phyloP scores from a whole-genome alignment of 352 stramenopile genomes.

The Phytophthora brassicae region DNA sequence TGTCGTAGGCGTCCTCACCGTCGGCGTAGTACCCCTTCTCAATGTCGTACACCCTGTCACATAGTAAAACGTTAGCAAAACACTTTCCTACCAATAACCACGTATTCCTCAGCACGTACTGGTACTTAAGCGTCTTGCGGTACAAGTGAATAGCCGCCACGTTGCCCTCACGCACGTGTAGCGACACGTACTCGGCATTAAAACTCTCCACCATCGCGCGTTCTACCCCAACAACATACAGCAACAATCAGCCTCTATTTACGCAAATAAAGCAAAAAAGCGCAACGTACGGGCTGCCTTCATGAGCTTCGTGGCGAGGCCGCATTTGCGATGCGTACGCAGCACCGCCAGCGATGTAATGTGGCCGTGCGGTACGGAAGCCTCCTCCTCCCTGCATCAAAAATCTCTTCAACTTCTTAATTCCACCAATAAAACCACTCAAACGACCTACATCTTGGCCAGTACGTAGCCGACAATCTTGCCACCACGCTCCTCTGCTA shows the following conservation, averaged over 20 bases:
- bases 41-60: slow-evolving; percentile 93
- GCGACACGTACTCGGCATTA: slow-evolving; percentile 97
- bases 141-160: slow-evolving; percentile 98
- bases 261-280: neutral
- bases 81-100: neutral
- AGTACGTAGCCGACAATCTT: slow-evolving; percentile 99
- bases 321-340: slow-evolving; percentile 96
- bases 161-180: slow-evolving; percentile 99
- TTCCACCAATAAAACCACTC: neutral
- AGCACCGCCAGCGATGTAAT: slow-evolving; percentile 99
- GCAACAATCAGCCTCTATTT: neutral
- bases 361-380: slow-evolving; percentile 93
- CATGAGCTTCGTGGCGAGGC: slow-evolving; percentile 99
- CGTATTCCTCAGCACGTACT: slow-evolving; percentile 80
- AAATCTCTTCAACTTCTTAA: too few species aligned
- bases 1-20: slow-evolving; percentile 99
- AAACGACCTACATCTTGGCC: slow-evolving; percentile 95
- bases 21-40: slow-evolving; percentile 99
- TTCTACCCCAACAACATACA: slow-evolving; percentile 52
- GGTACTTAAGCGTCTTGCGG: slow-evolving; percentile 96
- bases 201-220: slow-evolving; percentile 97
- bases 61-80: neutral
- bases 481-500: slow-evolving; percentile 96
- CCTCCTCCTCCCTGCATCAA: slow-evolving; percentile 70
- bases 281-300: slow-evolving; percentile 77